Evolutionary conservation across 2,329 filamentous ascomycete species (phyloP).

Genomic region (Alternaria dauci): DNA sequence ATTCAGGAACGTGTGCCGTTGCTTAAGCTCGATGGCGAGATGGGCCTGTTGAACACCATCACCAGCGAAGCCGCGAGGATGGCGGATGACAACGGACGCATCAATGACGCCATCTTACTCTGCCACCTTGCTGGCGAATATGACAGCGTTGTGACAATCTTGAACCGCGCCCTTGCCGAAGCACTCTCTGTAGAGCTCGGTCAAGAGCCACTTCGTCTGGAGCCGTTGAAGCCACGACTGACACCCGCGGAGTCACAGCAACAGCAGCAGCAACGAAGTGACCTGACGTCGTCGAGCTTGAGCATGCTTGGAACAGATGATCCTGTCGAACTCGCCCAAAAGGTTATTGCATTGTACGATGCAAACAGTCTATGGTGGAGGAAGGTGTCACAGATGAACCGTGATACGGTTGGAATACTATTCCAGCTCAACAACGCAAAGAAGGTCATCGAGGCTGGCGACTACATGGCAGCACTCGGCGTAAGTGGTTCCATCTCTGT

Average conservation of each 20-base stretch:
- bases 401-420: slow-evolving; percentile 66
- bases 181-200: slow-evolving; percentile 87
- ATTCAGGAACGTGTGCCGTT: slow-evolving; percentile 86
- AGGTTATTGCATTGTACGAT: slow-evolving; percentile 70
- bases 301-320: slow-evolving; percentile 74
- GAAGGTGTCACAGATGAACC: slow-evolving; percentile 66
- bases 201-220: slow-evolving; percentile 77
- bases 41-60: slow-evolving; percentile 89
- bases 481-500: slow-evolving; percentile 58
- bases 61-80: slow-evolving; percentile 90
- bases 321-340: slow-evolving; percentile 68
- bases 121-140: slow-evolving; percentile 96
- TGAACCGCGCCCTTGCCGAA: slow-evolving; percentile 90
- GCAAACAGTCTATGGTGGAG: slow-evolving; percentile 67
- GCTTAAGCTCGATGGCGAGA: slow-evolving; percentile 80
- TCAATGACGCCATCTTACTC: slow-evolving; percentile 90
- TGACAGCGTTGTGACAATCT: slow-evolving; percentile 88
- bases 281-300: slow-evolving; percentile 57
- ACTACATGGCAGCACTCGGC: slow-evolving; percentile 70
- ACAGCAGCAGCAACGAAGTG: slow-evolving; percentile 40
- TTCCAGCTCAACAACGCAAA: slow-evolving; percentile 69
- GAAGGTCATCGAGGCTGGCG: slow-evolving; percentile 63
- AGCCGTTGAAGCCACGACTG: slow-evolving; percentile 78
- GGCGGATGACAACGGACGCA: slow-evolving; percentile 92
- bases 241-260: slow-evolving; percentile 41